Evolutionary conservation across 148 eudicot species (phyloP).

Genomic region (Rhododendron mucronatum): DNA sequence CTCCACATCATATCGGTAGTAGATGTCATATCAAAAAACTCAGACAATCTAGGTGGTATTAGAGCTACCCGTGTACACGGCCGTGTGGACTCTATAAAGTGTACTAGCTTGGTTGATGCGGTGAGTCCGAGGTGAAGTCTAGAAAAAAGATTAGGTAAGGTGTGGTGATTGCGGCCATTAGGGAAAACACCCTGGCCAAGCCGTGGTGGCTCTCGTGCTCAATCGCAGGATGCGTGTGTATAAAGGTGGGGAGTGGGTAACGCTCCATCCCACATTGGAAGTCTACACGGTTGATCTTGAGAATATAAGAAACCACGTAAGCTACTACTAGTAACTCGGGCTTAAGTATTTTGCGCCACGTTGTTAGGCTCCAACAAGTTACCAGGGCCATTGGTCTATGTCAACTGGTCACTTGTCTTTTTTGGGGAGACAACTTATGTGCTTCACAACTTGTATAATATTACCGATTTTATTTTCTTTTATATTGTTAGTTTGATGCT

Average conservation of each 20-base stretch:
- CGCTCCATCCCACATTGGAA: neutral
- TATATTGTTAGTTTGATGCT: constrained; percentile 64
- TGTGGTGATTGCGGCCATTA: no score
- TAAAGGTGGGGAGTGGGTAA: neutral
- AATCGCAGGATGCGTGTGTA: neutral
- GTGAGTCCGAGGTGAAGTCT: neutral
- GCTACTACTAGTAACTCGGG: neutral
- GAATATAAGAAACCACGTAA: neutral
- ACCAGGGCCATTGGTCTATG: neutral
- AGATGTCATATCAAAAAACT: no score
- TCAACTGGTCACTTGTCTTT: neutral
- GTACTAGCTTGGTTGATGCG: neutral
- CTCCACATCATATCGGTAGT: no score
- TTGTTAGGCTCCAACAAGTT: neutral
- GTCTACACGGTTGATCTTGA: neutral
- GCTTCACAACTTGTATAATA: neutral
- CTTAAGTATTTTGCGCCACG: neutral
- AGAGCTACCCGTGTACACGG: neutral
- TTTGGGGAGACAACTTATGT: neutral
- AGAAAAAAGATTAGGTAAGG: neutral
- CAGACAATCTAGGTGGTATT: neutral
- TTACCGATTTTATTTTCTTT: neutral
- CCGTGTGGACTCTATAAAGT: neutral
- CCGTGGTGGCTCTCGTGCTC: neutral
- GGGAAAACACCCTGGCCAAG: neutral